Conservation (phyloP, 768 basidiomycete species). For the Xanthoconium purpureum region DNA sequence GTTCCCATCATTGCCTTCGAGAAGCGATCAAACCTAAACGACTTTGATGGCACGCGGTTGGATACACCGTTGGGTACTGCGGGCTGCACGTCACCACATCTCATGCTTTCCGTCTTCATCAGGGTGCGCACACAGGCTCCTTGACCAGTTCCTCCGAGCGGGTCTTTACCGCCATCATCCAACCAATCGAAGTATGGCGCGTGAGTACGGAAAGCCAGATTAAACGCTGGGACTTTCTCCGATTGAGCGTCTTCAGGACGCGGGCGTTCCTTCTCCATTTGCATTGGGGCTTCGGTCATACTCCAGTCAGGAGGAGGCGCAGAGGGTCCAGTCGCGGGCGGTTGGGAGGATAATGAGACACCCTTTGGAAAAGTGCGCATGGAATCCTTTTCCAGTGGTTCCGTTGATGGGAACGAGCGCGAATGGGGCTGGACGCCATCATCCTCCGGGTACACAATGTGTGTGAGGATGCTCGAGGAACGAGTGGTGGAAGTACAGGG, state of each 20-base stretch:
- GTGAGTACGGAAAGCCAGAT: slow-evolving; percentile 58
- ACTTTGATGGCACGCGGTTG: slow-evolving; percentile 27
- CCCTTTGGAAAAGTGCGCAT: neutral
- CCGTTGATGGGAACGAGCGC: neutral
- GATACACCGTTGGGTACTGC: neutral
- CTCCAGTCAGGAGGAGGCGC: neutral
- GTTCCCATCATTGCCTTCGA: slow-evolving; percentile 77
- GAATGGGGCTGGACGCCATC: neutral
- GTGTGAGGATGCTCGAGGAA: slow-evolving; percentile 24
- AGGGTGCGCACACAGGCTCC: slow-evolving; percentile 10
- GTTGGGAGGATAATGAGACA: neutral
- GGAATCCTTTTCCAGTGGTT: neutral
- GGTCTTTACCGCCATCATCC: slow-evolving; percentile 49
- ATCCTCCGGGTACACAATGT: slow-evolving; percentile 16
- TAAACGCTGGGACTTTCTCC: slow-evolving; percentile 52
- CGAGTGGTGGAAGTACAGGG: slow-evolving; percentile 9
- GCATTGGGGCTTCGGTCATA: neutral
- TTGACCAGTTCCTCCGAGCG: slow-evolving; percentile 21
- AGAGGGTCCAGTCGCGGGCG: neutral
- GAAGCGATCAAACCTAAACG: slow-evolving; percentile 61
- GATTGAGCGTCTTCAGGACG: neutral
- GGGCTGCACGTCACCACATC: neutral
- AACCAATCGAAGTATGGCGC: slow-evolving; percentile 72
- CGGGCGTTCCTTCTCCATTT: neutral
- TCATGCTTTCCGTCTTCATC: neutral